Percentiles rank a stretch among this genome's conserved stretches.
Conservation (phyloP, 768 basidiomycete species). For the Mrakia hoshinonis region DNA sequence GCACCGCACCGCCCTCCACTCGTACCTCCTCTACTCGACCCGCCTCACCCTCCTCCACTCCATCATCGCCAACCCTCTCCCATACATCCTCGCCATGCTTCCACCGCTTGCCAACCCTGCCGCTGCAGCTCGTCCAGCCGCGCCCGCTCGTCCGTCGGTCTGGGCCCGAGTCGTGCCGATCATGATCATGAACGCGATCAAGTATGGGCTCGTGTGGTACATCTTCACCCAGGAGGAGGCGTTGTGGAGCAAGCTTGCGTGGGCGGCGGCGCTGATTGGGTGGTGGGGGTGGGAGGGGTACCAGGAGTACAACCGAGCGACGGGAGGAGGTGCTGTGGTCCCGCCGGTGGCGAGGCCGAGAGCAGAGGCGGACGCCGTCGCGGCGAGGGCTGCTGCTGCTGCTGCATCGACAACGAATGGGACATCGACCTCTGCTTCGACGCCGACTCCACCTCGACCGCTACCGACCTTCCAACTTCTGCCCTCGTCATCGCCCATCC, state of each 20-base stretch:
- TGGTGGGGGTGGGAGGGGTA: constrained; percentile 22
- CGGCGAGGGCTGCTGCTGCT: background rate
- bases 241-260: background rate
- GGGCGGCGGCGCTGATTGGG: constrained; percentile 7
- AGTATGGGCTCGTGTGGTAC: constrained; percentile 25
- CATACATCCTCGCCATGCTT: background rate
- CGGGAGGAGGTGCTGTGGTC: background rate
- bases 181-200: constrained; percentile 17
- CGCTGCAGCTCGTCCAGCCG: background rate
- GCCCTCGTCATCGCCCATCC: background rate
- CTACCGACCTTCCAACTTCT: constrained; percentile 16
- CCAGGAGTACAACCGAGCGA: background rate
- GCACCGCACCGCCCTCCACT: constrained; percentile 8
- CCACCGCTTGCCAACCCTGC: background rate
- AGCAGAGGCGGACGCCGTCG: background rate
- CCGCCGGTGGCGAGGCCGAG: background rate
- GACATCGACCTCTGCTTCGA: background rate
- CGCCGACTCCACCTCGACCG: background rate
- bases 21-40: constrained; percentile 23
- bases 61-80: background rate
- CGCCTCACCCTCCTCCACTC: constrained; percentile 15
- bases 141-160: background rate
- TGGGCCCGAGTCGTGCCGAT: background rate
- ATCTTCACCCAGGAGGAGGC: constrained; percentile 21
- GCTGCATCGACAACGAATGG: background rate